Percentiles rank a stretch among this genome's conserved stretches.
Evolutionary conservation across 2,329 filamentous ascomycete species (phyloP).

Genomic region (Ilyonectria mors-panacis): DNA sequence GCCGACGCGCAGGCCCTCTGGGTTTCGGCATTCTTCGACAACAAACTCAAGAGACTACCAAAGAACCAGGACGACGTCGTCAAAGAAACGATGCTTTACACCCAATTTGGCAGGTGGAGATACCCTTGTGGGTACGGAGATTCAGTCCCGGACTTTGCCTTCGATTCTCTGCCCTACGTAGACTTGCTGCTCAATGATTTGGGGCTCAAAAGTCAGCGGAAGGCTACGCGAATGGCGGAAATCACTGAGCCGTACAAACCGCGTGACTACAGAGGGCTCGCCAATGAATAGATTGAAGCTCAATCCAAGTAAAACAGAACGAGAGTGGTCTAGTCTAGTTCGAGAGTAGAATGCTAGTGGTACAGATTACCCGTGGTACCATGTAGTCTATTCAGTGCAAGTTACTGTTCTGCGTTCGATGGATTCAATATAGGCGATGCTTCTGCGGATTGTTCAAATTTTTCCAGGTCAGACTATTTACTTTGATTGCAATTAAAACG

Average conservation of each 20-base stretch:
- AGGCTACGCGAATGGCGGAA: conserved; percentile 20
- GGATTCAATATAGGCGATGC: too few species aligned
- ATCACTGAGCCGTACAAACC: conserved; percentile 29
- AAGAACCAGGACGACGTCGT: conserved; percentile 55
- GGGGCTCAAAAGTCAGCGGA: conserved; percentile 61
- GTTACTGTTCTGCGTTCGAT: too few species aligned
- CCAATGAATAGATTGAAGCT: conserved; percentile 37
- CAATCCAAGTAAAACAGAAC: too few species aligned
- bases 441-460: too few species aligned
- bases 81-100: conserved; percentile 72
- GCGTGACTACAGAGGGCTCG: conserved; percentile 38
- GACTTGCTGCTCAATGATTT: conserved; percentile 73
- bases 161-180: conserved; percentile 77
- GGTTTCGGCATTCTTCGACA: conserved; percentile 70
- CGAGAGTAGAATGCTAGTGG: too few species aligned
- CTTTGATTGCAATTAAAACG: too few species aligned
- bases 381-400: too few species aligned
- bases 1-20: conserved; percentile 61
- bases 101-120: conserved; percentile 77
- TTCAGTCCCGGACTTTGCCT: conserved; percentile 78
- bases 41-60: conserved; percentile 56
- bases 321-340: too few species aligned
- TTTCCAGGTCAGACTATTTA: too few species aligned
- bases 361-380: too few species aligned
- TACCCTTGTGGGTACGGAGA: conserved; percentile 76